Percentiles rank a stretch among this genome's conserved stretches.
Evolutionary conservation across 208 protist genomes (phyloP).

Genomic region (Trypanosoma lewisi): DNA sequence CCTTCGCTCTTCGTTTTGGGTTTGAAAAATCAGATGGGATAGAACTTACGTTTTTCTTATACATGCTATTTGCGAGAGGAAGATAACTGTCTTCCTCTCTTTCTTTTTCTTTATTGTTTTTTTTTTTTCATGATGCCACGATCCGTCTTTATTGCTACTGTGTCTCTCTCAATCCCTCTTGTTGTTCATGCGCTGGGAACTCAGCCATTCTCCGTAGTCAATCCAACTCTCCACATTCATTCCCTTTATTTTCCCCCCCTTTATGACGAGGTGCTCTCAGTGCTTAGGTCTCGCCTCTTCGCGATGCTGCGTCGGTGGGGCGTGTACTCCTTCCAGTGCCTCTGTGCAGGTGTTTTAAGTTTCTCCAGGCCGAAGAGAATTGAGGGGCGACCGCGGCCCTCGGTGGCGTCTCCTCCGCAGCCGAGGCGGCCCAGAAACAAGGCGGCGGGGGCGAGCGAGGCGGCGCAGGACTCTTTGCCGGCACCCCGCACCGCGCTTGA

Average conservation of each 20-base stretch:
- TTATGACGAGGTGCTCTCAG: background rate
- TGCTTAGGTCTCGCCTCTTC: background rate
- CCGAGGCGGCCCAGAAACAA: slow-evolving; percentile 6
- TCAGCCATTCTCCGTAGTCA: no score
- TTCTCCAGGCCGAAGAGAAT: background rate
- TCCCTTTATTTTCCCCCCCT: slow-evolving; percentile 7
- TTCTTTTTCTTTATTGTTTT: slow-evolving; percentile 20
- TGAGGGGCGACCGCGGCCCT: no score
- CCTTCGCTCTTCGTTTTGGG: background rate
- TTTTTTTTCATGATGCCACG: slow-evolving; percentile 20
- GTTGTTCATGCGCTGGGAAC: no score
- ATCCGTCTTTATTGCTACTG: slow-evolving; percentile 8
- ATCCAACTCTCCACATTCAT: no score
- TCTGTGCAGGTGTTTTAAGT: slow-evolving; percentile 1
- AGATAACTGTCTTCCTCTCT: background rate
- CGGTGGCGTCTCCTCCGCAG: background rate
- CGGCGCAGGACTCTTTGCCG: background rate
- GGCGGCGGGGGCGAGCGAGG: background rate
- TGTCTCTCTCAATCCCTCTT: background rate
- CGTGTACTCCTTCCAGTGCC: background rate
- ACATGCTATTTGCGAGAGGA: no score
- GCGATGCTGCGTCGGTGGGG: slow-evolving; percentile 18
- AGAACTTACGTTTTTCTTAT: no score
- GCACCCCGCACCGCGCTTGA: slow-evolving; percentile 37
- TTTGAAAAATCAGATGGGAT: background rate